Conservation (phyloP, 2,329 filamentous ascomycete species). For the Ceratocystis colombiana region DNA sequence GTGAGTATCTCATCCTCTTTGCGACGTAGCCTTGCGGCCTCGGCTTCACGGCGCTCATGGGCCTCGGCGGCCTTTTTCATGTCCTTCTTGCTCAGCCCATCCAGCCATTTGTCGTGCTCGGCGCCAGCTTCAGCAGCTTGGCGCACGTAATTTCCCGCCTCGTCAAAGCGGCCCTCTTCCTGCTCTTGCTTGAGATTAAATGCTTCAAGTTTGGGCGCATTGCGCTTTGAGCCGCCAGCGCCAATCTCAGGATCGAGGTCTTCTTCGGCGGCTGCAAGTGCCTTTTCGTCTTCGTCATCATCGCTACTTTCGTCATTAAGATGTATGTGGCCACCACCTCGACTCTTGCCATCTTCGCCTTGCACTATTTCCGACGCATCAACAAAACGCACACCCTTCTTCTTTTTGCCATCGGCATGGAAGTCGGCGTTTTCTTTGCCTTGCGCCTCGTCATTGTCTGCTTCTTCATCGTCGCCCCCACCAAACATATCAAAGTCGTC, state of each 20-base stretch:
- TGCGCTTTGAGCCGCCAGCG: slow-evolving; percentile 78
- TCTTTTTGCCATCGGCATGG: slow-evolving; percentile 45
- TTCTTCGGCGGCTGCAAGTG: slow-evolving; percentile 60
- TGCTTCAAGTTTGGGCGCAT: slow-evolving; percentile 87
- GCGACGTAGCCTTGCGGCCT: slow-evolving; percentile 58
- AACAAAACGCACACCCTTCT: slow-evolving; percentile 52
- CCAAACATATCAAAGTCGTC: slow-evolving; percentile 80
- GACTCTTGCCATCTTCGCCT: slow-evolving; percentile 66
- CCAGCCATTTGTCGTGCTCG: slow-evolving; percentile 82
- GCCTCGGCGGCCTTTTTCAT: slow-evolving; percentile 81
- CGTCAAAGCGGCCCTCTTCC: slow-evolving; percentile 87
- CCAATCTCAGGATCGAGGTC: slow-evolving; percentile 82
- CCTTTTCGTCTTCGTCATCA: slow-evolving; percentile 59
- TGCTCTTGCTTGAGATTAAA: slow-evolving; percentile 90
- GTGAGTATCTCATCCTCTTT: slow-evolving; percentile 66
- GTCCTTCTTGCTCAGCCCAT: slow-evolving; percentile 86
- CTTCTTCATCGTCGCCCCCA: slow-evolving; percentile 48
- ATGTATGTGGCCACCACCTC: slow-evolving; percentile 60
- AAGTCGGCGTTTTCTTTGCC: slow-evolving; percentile 29
- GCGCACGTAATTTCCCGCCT: slow-evolving; percentile 80
- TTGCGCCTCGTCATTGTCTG: slow-evolving; percentile 32
- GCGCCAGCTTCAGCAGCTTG: slow-evolving; percentile 84
- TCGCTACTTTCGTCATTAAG: slow-evolving; percentile 48
- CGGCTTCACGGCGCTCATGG: slow-evolving; percentile 72
- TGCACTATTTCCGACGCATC: slow-evolving; percentile 53